Evolutionary conservation across 2,329 filamentous ascomycete species (phyloP), one percentile per base, ranked within the genome.

Genomic region (Stemphylium beticola): DNA sequence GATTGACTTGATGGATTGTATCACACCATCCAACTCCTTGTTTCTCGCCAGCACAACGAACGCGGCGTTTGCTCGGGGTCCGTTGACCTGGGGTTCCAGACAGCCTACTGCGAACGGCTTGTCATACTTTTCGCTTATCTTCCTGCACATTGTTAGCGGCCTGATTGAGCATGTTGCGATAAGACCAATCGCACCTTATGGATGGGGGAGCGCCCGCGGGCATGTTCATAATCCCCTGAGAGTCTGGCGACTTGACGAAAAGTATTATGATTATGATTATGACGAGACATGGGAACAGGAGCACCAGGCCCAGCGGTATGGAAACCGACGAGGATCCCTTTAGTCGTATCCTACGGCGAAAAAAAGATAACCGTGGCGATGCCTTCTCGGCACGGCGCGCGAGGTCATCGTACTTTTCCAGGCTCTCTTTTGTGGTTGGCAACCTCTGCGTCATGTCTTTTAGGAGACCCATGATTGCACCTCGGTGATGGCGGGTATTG

Each of bases 71-170:
- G 91, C 95, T 71, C 92, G 86, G 37, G 92, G 91, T 58, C 87
- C 83, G 63, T 85, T 87, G 31, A 87, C 90, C 69, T 96, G 89
- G 43, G 82, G 82, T 64, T 93, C 87, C 68, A 91, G 84, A 75
- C 95, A 99, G 62, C 95, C 95, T 33, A 87, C 90, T 45, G 92
- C 90, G 70, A 99, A 99, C 46, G 97, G 92, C 78, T 96, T 96
- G 79, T 99, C 95, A 77, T 98, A 87, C 70, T 96, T 91, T 78
- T 98, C 95, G 78, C 90, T 96, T 68, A 99, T 99, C 86, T 92
- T 93, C 66, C 93, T 96, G 72, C 69, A 62, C 15, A 10, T 20
- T 44, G 53, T 71, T 58, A 72, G 65, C 41, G 8, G 22, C 36
- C 14, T 37, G 8, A 10, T 33, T n/a, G 24, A 18, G 20, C 7